Conservation (phyloP, 2,329 filamentous ascomycete genomes). For the Pestalotiopsis sp. region DNA sequence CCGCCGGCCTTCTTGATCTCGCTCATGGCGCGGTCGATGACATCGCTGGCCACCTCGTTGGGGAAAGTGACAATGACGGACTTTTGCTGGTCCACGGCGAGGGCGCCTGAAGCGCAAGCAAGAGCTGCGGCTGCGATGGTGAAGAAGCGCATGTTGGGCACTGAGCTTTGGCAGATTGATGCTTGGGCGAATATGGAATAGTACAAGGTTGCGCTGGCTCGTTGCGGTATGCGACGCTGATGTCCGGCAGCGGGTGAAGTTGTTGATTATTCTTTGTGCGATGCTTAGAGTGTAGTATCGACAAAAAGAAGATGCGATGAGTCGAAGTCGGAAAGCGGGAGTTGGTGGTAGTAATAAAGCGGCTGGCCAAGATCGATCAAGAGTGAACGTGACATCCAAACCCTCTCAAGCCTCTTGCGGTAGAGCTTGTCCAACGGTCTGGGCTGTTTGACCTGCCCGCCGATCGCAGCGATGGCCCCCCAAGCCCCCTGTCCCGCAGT, state of each 20-base stretch:
- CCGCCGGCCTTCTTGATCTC: slow-evolving; percentile 72
- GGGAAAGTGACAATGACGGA: slow-evolving; percentile 81
- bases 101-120: slow-evolving; percentile 58
- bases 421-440: slow-evolving; percentile 2
- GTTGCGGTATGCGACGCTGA: not conserved
- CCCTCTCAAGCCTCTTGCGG: not conserved
- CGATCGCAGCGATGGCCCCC: not conserved
- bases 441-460: slow-evolving; percentile 10
- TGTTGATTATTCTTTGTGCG: not conserved
- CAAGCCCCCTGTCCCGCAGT: not conserved
- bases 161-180: not conserved
- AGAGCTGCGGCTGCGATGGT: slow-evolving; percentile 57
- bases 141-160: slow-evolving; percentile 60
- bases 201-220: not conserved
- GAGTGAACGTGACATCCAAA: not conserved
- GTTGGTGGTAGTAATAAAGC: not conserved
- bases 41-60: slow-evolving; percentile 65
- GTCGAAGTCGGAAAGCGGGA: not conserved
- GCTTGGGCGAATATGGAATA: not conserved
- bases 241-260: no score
- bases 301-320: not conserved
- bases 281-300: not conserved
- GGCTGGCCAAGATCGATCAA: not conserved
- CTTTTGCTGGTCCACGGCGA: slow-evolving; percentile 69
- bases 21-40: slow-evolving; percentile 73